Evolutionary conservation across 495 filamentous ascomycete genomes (phyloP).

Genomic region (Acidomyces sp.): DNA sequence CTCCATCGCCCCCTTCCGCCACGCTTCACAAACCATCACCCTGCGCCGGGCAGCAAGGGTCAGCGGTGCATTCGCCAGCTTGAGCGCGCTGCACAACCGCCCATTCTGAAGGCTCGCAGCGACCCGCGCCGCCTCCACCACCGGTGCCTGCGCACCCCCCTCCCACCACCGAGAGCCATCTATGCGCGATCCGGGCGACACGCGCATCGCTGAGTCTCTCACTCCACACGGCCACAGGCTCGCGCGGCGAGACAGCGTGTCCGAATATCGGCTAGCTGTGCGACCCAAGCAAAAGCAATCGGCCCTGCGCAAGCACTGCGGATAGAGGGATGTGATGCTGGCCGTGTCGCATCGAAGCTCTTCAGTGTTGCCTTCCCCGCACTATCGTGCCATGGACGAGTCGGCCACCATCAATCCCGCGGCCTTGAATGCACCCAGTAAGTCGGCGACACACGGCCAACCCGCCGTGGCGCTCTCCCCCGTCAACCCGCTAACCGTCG

Average conservation of each 20-base stretch:
- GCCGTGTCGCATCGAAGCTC: conserved; percentile 20
- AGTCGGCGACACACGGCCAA: conserved; percentile 13
- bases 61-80: conserved; percentile 1
- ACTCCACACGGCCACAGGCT: conserved; percentile 13
- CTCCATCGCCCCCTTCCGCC: background rate
- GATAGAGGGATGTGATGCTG: conserved; percentile 19
- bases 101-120: background rate
- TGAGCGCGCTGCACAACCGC: conserved; percentile 12
- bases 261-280: conserved; percentile 6
- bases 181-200: conserved; percentile 5
- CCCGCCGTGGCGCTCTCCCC: background rate
- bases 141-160: too few species aligned
- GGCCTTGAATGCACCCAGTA: conserved; percentile 53
- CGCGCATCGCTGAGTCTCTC: conserved; percentile 10
- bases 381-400: conserved; percentile 48
- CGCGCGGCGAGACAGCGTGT: conserved; percentile 2
- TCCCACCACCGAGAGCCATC: background rate
- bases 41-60: conserved; percentile 1
- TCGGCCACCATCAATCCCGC: conserved; percentile 73
- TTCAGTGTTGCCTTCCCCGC: conserved; percentile 7
- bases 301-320: conserved; percentile 11
- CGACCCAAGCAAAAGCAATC: conserved; percentile 5
- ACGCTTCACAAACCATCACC: too few species aligned
- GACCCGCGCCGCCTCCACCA: conserved; percentile 1
- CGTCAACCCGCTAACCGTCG: conserved; percentile 2